phyloP scores from a whole-genome alignment of 1,284 basidiomycete genomes.

The Cryptococcus amylolentus region DNA sequence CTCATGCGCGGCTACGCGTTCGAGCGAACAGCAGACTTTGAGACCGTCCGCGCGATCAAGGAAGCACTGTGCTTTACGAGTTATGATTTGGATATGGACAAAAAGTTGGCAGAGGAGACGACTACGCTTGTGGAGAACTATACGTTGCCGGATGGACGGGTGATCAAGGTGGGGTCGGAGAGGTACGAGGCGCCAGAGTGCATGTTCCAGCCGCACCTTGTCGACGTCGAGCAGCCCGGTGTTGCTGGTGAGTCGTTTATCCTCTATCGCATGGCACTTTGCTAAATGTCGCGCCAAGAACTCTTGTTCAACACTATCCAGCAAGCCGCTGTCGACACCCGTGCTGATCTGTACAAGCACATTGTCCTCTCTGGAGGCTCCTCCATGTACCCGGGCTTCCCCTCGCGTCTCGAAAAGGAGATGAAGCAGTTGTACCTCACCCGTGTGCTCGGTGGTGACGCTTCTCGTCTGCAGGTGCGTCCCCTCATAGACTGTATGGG shows the following conservation, averaged over 20 bases:
- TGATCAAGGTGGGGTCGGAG: constrained; percentile 96
- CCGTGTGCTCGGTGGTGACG: constrained; percentile 79
- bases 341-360: constrained; percentile 93
- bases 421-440: constrained; percentile 98
- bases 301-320: constrained; percentile 97
- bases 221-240: constrained; percentile 95
- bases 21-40: constrained; percentile 98
- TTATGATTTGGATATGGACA: constrained; percentile 94
- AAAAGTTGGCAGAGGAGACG: constrained; percentile 90
- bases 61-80: constrained; percentile 98
- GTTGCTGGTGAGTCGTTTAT: constrained; percentile 66
- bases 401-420: constrained; percentile 95
- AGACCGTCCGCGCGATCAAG: constrained; percentile 97
- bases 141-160: constrained; percentile 92
- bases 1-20: constrained; percentile 99
- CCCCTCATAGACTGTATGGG: neutral
- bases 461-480: constrained; percentile 74
- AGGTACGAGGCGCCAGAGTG: constrained; percentile 99
- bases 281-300: constrained; percentile 57
- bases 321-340: constrained; percentile 81
- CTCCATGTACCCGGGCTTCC: constrained; percentile 98
- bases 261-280: neutral
- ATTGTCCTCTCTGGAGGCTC: constrained; percentile 96
- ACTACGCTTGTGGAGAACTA: constrained; percentile 95
- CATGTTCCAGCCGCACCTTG: constrained; percentile 99